Percentiles rank a stretch among this genome's conserved stretches.
phyloP scores from a whole-genome alignment of 148 eudicot genomes.

The Rhododendron ovatum region DNA sequence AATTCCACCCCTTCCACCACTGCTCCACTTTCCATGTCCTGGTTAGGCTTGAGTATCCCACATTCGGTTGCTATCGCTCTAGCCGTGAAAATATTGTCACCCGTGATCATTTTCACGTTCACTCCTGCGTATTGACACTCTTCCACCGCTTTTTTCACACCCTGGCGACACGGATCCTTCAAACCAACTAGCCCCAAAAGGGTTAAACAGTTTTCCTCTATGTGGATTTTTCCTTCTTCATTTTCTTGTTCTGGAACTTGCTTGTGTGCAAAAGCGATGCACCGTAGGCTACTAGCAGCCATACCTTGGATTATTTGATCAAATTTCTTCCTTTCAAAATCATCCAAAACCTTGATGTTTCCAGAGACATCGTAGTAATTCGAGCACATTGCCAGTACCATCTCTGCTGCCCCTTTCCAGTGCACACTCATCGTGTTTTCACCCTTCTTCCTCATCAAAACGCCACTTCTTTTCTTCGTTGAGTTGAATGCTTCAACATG shows the following conservation, averaged over 20 bases:
- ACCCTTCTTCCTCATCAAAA: not conserved
- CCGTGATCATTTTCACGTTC: constrained; percentile 15
- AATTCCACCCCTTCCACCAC: constrained; percentile 13
- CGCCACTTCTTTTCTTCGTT: constrained; percentile 10
- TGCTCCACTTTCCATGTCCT: not conserved
- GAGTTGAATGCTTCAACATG: constrained; percentile 18
- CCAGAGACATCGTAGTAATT: constrained; percentile 8
- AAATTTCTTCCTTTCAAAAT: not conserved
- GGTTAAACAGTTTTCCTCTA: not conserved
- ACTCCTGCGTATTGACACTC: constrained; percentile 13
- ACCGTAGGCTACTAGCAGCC: constrained; percentile 13
- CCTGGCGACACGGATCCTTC: not conserved
- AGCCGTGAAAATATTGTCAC: constrained; percentile 15
- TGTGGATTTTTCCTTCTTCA: not conserved
- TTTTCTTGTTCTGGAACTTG: not conserved
- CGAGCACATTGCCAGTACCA: constrained; percentile 17
- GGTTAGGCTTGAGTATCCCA: constrained; percentile 16
- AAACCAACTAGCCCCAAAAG: constrained; percentile 15
- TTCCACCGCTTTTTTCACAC: constrained; percentile 7
- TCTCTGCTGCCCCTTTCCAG: constrained; percentile 13
- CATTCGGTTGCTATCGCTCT: constrained; percentile 20
- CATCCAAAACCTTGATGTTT: constrained; percentile 7
- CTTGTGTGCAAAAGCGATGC: constrained; percentile 21
- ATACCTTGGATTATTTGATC: constrained; percentile 13
- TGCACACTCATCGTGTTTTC: not conserved